These are phyloP conservation scores for Arthrinium phaeospermum DNA, from an alignment of 2,329 filamentous ascomycete genomes.

Conservation along the genomic window DNA sequence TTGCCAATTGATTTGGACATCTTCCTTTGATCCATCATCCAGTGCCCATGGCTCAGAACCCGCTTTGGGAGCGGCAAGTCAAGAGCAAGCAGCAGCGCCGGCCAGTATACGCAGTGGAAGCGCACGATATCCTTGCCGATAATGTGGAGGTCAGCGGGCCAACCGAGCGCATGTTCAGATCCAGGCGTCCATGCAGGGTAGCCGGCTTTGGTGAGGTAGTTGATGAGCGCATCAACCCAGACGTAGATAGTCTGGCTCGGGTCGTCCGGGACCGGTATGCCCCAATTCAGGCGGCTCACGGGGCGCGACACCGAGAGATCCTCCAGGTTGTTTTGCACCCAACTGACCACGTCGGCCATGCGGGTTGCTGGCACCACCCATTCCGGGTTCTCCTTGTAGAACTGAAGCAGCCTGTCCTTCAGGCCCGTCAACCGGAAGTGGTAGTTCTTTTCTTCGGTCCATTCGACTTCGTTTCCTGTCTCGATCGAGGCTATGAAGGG, in stretches of 20 bases:
- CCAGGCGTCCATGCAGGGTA: constrained; percentile 78
- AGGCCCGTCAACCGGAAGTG: constrained; percentile 91
- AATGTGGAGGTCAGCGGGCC: constrained; percentile 91
- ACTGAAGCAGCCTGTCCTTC: constrained; percentile 75
- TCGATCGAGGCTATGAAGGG: constrained; percentile 84
- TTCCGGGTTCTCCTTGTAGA: constrained; percentile 77
- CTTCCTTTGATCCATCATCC: constrained; percentile 89
- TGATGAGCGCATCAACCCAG: constrained; percentile 95
- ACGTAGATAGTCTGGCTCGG: constrained; percentile 92
- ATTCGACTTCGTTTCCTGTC: constrained; percentile 92
- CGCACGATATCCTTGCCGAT: constrained; percentile 96
- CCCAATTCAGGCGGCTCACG: constrained; percentile 79
- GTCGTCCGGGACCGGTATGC: constrained; percentile 86
- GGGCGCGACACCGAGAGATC: constrained; percentile 92
- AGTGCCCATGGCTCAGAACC: constrained; percentile 90
- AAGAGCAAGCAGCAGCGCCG: constrained; percentile 89
- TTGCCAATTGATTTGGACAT: constrained; percentile 98
- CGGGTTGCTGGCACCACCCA: constrained; percentile 77
- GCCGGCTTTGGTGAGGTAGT: constrained; percentile 87
- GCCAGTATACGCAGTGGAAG: constrained; percentile 99
- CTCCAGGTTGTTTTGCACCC: constrained; percentile 78
- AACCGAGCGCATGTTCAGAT: constrained; percentile 67
- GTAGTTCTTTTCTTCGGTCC: constrained; percentile 92
- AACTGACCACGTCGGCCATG: constrained; percentile 79
- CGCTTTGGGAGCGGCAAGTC: constrained; percentile 78